Percentiles rank a stretch among this genome's conserved stretches.
Evolutionary conservation across 768 basidiomycete genomes (phyloP).

Genomic region (Lactarius vividus): DNA sequence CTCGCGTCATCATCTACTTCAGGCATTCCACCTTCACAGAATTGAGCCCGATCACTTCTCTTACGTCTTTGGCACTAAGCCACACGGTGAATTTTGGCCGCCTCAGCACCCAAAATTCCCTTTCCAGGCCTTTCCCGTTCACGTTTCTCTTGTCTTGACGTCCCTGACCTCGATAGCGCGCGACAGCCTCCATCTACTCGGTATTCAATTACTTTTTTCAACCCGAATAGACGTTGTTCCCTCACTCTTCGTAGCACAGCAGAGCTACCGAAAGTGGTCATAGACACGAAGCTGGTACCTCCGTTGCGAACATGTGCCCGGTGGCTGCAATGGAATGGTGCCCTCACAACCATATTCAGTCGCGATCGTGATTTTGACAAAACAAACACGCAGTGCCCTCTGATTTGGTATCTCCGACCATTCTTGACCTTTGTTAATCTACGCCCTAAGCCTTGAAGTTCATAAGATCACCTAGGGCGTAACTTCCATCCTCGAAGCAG

Average conservation of each 20-base stretch:
- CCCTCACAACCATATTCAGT: neutral
- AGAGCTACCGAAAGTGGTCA: neutral
- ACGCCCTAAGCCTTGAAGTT: conserved; percentile 1
- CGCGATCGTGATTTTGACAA: neutral
- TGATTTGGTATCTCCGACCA: neutral
- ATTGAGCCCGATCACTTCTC: conserved; percentile 13
- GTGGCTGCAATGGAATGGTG: neutral
- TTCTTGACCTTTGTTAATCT: neutral
- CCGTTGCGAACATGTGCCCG: neutral
- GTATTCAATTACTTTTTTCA: neutral
- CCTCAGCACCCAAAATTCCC: neutral
- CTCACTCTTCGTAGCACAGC: neutral
- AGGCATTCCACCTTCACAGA: neutral
- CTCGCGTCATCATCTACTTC: conserved; percentile 2
- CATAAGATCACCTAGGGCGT: neutral
- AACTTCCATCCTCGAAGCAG: neutral
- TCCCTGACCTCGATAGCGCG: neutral
- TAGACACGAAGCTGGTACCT: neutral
- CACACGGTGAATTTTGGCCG: neutral
- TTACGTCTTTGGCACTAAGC: conserved; percentile 6
- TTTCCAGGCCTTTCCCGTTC: neutral
- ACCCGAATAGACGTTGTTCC: neutral
- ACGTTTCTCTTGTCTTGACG: neutral
- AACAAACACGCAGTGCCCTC: too few species aligned
- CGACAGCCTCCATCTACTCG: neutral